These are phyloP conservation scores for Stipa capillata DNA, from an alignment of 176 grass and related monocot genomes.

Conservation along the genomic window DNA sequence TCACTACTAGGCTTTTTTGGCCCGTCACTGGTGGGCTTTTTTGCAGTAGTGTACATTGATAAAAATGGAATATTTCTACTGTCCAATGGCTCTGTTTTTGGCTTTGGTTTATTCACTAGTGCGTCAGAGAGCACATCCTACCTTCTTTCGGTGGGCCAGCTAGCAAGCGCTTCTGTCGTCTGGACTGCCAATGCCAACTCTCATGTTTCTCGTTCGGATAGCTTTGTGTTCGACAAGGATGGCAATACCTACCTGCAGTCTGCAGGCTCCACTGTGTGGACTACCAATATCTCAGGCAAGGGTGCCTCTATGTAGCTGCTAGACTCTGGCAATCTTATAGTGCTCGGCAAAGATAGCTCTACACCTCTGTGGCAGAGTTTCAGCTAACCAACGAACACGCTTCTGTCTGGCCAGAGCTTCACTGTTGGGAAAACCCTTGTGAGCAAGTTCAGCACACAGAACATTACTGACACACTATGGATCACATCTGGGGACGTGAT, in stretches of 20 bases:
- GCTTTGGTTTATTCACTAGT: slow-evolving; percentile 55
- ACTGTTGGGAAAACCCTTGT: slow-evolving; percentile 39
- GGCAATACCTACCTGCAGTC: slow-evolving; percentile 57
- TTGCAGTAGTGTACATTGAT: too few relatives aligned
- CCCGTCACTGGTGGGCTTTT: too few relatives aligned
- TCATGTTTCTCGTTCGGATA: slow-evolving; percentile 38
- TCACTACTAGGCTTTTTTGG: too few relatives aligned
- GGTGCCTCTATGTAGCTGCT: slow-evolving; percentile 51
- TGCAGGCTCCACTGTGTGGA: slow-evolving; percentile 37
- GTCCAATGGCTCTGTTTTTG: slow-evolving; percentile 59
- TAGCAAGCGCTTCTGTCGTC: slow-evolving; percentile 25
- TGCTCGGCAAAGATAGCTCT: slow-evolving; percentile 33
- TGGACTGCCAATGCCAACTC: slow-evolving; percentile 57
- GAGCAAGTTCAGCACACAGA: slow-evolving; percentile 33
- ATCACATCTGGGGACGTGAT: slow-evolving; percentile 57
- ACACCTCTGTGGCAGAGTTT: slow-evolving; percentile 80
- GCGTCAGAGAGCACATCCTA: slow-evolving; percentile 35
- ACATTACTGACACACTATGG: slow-evolving; percentile 49
- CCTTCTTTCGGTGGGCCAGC: slow-evolving; percentile 48
- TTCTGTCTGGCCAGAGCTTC: slow-evolving; percentile 63
- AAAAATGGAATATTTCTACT: slow-evolving; percentile 52
- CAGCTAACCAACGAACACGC: slow-evolving; percentile 65
- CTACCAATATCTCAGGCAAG: slow-evolving; percentile 35
- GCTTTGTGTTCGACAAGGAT: slow-evolving; percentile 50
- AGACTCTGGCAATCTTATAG: slow-evolving; percentile 59